Conservation (phyloP, 2,329 filamentous ascomycete genomes). For the Sporothrix euskadiensis region DNA sequence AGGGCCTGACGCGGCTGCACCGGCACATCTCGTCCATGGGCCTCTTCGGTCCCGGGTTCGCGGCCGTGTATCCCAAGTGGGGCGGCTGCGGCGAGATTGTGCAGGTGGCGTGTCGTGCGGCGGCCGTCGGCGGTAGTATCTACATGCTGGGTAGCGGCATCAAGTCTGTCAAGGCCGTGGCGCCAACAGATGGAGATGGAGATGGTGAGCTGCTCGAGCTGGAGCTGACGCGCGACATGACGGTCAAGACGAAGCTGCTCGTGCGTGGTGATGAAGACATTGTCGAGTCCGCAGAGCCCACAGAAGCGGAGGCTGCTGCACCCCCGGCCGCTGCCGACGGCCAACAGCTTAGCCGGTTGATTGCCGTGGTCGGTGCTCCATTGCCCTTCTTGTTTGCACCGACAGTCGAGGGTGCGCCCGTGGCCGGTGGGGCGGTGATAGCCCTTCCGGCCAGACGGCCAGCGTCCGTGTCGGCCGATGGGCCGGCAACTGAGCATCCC, state of each 20-base stretch:
- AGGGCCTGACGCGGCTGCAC: conserved; percentile 71
- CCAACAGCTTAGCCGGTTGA: conserved; percentile 56
- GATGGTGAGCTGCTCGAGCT: conserved; percentile 45
- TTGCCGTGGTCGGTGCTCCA: conserved; percentile 68
- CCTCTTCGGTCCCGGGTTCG: conserved; percentile 83
- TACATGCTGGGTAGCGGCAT: conserved; percentile 82
- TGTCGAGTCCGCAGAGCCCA: neutral
- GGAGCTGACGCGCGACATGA: conserved; percentile 58
- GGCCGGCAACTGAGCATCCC: conserved; percentile 46
- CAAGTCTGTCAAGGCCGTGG: neutral
- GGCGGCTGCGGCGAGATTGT: conserved; percentile 85
- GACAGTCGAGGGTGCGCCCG: conserved; percentile 71
- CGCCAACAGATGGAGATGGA: conserved; percentile 34
- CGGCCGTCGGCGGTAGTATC: conserved; percentile 84
- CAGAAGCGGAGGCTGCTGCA: neutral
- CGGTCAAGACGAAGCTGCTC: conserved; percentile 56
- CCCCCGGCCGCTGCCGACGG: neutral
- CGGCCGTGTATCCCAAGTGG: conserved; percentile 89
- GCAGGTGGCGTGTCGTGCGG: conserved; percentile 87
- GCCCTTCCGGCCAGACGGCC: conserved; percentile 63
- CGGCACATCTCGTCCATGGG: conserved; percentile 85
- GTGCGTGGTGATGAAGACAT: conserved; percentile 48
- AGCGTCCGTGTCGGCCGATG: conserved; percentile 50
- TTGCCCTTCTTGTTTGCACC: conserved; percentile 68
- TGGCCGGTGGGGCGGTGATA: conserved; percentile 71